Evolutionary conservation across 2,329 filamentous ascomycete genomes (phyloP).

Genomic region (Nothophaeocryptopus gaeumannii): DNA sequence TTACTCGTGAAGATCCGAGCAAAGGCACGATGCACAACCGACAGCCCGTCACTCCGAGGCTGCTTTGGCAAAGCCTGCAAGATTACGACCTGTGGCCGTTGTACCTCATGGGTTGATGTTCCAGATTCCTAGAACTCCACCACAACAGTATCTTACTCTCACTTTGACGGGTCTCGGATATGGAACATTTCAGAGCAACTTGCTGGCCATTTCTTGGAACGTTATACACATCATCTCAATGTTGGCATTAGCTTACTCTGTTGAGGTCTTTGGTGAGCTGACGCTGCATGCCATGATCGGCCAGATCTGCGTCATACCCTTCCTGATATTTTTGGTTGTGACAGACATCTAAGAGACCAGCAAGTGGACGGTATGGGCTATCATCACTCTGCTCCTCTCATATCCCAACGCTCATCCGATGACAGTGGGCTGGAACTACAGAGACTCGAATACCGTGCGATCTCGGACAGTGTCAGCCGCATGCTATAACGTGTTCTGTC

Average conservation of each 20-base stretch:
- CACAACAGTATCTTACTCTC: slow-evolving; percentile 40
- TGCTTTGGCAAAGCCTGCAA: slow-evolving; percentile 19
- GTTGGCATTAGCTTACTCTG: slow-evolving; percentile 50
- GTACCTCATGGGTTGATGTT: slow-evolving; percentile 34
- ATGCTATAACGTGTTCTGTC: slow-evolving; percentile 39
- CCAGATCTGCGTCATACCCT: slow-evolving; percentile 40
- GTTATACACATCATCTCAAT: slow-evolving; percentile 28
- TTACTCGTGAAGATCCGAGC: slow-evolving; percentile 57
- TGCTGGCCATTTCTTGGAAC: slow-evolving; percentile 55
- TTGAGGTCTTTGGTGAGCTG: slow-evolving; percentile 49
- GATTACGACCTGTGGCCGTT: slow-evolving; percentile 17
- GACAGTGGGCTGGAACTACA: slow-evolving; percentile 41
- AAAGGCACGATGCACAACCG: slow-evolving; percentile 57
- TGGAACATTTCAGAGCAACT: slow-evolving; percentile 60
- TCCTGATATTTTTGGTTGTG: slow-evolving; percentile 34
- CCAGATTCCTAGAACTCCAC: slow-evolving; percentile 53
- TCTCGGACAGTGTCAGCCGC: slow-evolving; percentile 43
- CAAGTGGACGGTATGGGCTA: slow-evolving; percentile 37
- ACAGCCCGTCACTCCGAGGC: slow-evolving; percentile 50
- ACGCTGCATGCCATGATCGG: slow-evolving; percentile 45
- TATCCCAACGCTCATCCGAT: slow-evolving; percentile 43
- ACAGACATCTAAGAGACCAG: slow-evolving; percentile 37
- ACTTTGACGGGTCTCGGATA: slow-evolving; percentile 40
- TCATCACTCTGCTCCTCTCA: slow-evolving; percentile 40
- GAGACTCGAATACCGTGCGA: slow-evolving; percentile 41